Percentiles rank a stretch among this genome's conserved stretches.
phyloP scores from a whole-genome alignment of 148 eudicot species.

The Pharnaceum exiguum region DNA sequence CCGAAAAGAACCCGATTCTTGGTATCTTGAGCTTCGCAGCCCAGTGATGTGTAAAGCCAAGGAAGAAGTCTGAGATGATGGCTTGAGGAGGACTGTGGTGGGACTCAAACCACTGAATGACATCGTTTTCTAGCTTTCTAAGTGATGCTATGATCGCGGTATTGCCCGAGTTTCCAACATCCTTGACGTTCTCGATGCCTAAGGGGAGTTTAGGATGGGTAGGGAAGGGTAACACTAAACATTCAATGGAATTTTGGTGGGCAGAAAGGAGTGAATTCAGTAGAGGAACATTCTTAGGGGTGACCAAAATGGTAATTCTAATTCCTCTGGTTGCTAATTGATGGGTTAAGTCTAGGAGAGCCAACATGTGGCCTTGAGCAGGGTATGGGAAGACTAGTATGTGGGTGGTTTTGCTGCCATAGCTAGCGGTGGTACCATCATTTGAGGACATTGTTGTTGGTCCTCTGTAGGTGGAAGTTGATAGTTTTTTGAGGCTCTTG shows the following conservation, averaged over 20 bases:
- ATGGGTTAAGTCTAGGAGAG: constrained; percentile 54
- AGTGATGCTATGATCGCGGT: constrained; percentile 30
- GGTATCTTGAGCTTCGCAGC: constrained; percentile 38
- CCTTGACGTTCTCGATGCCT: constrained; percentile 39
- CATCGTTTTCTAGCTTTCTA: constrained; percentile 26
- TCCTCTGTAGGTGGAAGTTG: background rate
- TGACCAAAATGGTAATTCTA: constrained; percentile 45
- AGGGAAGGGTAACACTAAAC: constrained; percentile 55
- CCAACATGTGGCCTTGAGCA: constrained; percentile 63
- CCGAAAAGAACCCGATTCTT: constrained; percentile 40
- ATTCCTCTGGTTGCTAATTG: constrained; percentile 39
- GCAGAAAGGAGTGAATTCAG: constrained; percentile 38
- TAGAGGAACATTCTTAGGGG: constrained; percentile 48
- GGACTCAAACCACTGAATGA: constrained; percentile 46
- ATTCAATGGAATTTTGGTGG: constrained; percentile 35
- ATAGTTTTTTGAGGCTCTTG: too few relatives aligned
- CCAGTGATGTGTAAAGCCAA: constrained; percentile 52
- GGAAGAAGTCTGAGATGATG: constrained; percentile 59
- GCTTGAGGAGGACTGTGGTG: constrained; percentile 49
- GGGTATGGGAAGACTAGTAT: constrained; percentile 60
- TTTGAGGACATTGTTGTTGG: background rate
- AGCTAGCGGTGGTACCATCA: background rate
- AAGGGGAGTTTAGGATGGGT: constrained; percentile 36
- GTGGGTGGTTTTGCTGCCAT: constrained; percentile 23
- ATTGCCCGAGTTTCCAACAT: constrained; percentile 44